Evolutionary conservation across 805 yeast genomes (phyloP), one percentile per base, ranked within the genome.

Genomic region (Monosporozyma aquatica): DNA sequence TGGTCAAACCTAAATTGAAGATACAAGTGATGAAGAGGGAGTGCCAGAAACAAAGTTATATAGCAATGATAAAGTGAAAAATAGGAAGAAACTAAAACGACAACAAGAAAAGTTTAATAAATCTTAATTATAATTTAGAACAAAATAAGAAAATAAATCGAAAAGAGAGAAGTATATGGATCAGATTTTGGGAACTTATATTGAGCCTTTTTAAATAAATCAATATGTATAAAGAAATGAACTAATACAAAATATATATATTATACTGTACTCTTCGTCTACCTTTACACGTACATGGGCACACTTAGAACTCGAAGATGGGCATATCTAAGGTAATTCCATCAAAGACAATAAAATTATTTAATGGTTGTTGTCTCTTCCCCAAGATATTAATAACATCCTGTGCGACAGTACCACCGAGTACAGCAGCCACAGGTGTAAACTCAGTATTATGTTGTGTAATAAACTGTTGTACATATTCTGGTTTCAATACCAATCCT

Each of bases 321-420:
- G 95, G 95, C 76, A 87, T 84, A 46, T 78, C 80, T 35, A 79
- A 71, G 15, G 70, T 69, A 14, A 70, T 61, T 9, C 90, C 87
- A 64, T 92, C 95, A 29, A 89, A 69, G 1, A 90, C 64, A 49
- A 84, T 69, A 41, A 85, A 69, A 58, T 92, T 92, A 58, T 87
- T 89, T 29, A 89, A 69, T 3, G 97, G 95, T 33, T 78, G 70
- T 52, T 85, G 87, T 50, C 80, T 76, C 50, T 75, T 75, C 34
- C 92, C 82, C 41, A 90, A 62, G 42, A 72, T 77, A 64, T 92
- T 92, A 37, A 92, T 82, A 11, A 87, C 81, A 58, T 89, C 96
- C 62, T 92, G 98, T 2, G 95, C 83, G 20, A 90, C 62, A 1
- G 86, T 72, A 1, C 97, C 98, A 5, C 97, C 98, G 6, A 90